Evolutionary conservation across 306 rosid species (phyloP), one percentile per base, ranked within the genome.

Genomic region (Prunus campanulata): DNA sequence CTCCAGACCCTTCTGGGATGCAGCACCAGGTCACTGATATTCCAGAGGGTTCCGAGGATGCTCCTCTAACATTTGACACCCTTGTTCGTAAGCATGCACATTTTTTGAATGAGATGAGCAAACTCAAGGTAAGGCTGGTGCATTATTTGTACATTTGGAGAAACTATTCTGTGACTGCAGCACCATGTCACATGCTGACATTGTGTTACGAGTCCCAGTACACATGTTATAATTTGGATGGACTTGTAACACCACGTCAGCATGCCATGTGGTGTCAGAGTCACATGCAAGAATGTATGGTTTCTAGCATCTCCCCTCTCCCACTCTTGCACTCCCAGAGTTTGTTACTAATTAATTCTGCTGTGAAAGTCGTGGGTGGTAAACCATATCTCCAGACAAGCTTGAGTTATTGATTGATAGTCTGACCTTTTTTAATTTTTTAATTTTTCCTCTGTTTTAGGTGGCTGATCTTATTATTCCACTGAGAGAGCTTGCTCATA

Each of bases 401-500:
- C 44, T 29, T 57, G 68, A 18, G 78, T 78, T 13, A 73, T 65
- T 32, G 56, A 30, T 25, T 48, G 52, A 30, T 18, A 24, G 61
- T 79, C 66, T 72, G 74, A 54, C 29, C 3, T 14, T 78, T 60
- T 44, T 8, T 47, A 42, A 42, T 18, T 32, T 3, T 24, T 70
- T 20, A 59, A 42, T 60, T 27, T 2, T 39, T n/a, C 10, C n/a
- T 51, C 22, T 50, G 77, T 80, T 49, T 29, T 82, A 95, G 99
- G 98, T 96, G 72, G 89, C 89, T 78, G 93, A 96, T 88, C 96
- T 96, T 49, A 86, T 96, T 75, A 86, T 86, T 86, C 98, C 99
- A 13, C 78, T 96, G 83, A 83, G 99, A 87, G 99, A 96, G 87
- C 83, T 96, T 77, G 99, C 99, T 73, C 97, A 96, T 86, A 87